Percentiles rank a stretch among this genome's conserved stretches.
Evolutionary conservation across 2,329 filamentous ascomycete genomes (phyloP).

Genomic region (Aspergillus novofumigatus): DNA sequence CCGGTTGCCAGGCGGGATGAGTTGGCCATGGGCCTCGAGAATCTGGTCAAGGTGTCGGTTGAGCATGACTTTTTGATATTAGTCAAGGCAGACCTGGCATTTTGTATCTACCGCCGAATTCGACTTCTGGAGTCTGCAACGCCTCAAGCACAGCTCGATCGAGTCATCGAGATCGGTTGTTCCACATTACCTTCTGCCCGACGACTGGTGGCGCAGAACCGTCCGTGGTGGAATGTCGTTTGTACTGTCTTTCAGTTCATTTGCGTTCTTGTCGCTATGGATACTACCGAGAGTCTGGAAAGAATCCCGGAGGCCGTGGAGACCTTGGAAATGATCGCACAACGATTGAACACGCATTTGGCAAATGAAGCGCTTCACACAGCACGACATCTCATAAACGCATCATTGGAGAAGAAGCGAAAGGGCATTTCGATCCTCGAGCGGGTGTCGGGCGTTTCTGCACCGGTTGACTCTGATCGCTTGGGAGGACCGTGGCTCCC

Average conservation of each 20-base stretch:
- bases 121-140: conserved; percentile 37
- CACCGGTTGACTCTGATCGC: neutral
- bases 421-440: conserved; percentile 19
- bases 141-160: conserved; percentile 34
- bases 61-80: conserved; percentile 31
- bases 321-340: conserved; percentile 35
- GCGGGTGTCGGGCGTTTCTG: neutral
- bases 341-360: conserved; percentile 24
- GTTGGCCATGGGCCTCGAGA: conserved; percentile 12
- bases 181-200: conserved; percentile 32
- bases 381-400: conserved; percentile 19
- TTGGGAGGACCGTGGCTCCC: neutral
- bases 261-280: conserved; percentile 40
- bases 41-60: conserved; percentile 8
- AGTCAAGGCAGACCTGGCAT: conserved; percentile 25
- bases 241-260: conserved; percentile 42
- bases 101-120: conserved; percentile 39
- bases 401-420: conserved; percentile 23
- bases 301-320: conserved; percentile 34
- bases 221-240: conserved; percentile 44
- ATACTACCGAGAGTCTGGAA: conserved; percentile 34
- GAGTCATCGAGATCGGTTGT: conserved; percentile 33
- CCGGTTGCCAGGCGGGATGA: neutral
- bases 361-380: conserved; percentile 32
- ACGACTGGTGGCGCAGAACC: conserved; percentile 29